Evolutionary conservation across 1,139 yeast species (phyloP), one percentile per base, ranked within the genome.

Genomic region (Insectozyma bohioensis): DNA sequence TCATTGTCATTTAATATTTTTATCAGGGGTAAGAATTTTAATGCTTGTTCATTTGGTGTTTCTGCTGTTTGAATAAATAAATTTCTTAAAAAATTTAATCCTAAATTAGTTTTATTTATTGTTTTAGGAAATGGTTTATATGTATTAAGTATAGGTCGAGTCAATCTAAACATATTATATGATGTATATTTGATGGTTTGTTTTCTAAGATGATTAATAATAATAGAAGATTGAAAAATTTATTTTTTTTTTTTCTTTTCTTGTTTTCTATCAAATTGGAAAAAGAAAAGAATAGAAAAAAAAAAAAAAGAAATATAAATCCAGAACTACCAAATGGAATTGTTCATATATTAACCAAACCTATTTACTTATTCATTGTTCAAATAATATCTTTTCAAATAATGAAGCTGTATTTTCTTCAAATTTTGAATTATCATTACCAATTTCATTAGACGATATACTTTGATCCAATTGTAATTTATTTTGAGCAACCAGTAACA

Each of bases 391-490:
- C 46, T 65, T 67, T 40, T 78, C 85, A 33, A 79, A 75, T 36
- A 76, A 58, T 28, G 69, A 63, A 4, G 74, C 72, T 9, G 76
- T 64, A 42, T 75, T 75, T 40, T 78, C 84, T 43, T 74, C 79
- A 31, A 70, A 58, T 35, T 66, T 67, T 12, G 59, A 51, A 24
- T 65, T 73, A 19, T 54, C 63, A 10, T 47, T 53, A 11, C 24
- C 21, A 25, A 69, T 77, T 10, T 64, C 58, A 24, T 47, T 51
- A 12, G 52, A 54, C 57, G 78, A 72, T 42, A 85, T 81, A 28
- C 79, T 74, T 42, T 76, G 75, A 56, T 92, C 99, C 38, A 92
- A 69, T 41, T 90, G 95, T 33, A 92, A 71, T 60, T 92, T 92
- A 48, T 94, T 87, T 51, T 85, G 86, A 0, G 97, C 97, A 49